Percentiles rank a stretch among this genome's conserved stretches.
Conservation (phyloP, 106 monocot genomes). For the Dioscorea dumetorum region DNA sequence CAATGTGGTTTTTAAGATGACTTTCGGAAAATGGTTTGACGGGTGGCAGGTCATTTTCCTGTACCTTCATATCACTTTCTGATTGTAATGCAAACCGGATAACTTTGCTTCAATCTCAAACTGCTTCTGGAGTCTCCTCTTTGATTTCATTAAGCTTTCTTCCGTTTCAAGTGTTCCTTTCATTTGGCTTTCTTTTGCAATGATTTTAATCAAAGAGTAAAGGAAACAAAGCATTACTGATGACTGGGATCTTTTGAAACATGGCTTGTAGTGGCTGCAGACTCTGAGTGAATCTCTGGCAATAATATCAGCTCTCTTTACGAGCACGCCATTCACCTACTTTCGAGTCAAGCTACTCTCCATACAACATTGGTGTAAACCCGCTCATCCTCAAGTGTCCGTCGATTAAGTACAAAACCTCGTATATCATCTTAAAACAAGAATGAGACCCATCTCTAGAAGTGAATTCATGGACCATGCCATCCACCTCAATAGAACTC, state of each 20-base stretch:
- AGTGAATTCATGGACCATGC: conserved; percentile 60
- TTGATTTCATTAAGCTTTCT: neutral
- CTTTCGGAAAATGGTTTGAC: neutral
- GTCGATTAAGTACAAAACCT: conserved; percentile 29
- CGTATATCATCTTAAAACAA: conserved; percentile 36
- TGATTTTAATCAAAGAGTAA: neutral
- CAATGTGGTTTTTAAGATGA: neutral
- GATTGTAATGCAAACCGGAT: conserved; percentile 9
- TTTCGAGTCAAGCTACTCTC: conserved; percentile 12
- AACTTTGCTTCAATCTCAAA: neutral
- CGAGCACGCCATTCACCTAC: neutral
- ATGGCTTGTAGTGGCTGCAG: too few relatives aligned
- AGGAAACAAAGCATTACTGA: neutral
- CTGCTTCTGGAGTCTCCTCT: conserved; percentile 1
- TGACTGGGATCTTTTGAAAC: too few relatives aligned
- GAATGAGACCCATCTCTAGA: conserved; percentile 57
- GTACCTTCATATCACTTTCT: conserved; percentile 12
- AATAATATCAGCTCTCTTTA: neutral
- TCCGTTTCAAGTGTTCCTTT: neutral
- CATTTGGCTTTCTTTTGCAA: neutral
- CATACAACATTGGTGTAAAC: conserved; percentile 12
- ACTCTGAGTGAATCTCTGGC: too few relatives aligned
- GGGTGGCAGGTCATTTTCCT: conserved; percentile 16
- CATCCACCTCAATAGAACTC: conserved; percentile 62
- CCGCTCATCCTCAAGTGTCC: conserved; percentile 35